Evolutionary conservation across 805 yeast species (phyloP).

Genomic region (Candida wancherniae): DNA sequence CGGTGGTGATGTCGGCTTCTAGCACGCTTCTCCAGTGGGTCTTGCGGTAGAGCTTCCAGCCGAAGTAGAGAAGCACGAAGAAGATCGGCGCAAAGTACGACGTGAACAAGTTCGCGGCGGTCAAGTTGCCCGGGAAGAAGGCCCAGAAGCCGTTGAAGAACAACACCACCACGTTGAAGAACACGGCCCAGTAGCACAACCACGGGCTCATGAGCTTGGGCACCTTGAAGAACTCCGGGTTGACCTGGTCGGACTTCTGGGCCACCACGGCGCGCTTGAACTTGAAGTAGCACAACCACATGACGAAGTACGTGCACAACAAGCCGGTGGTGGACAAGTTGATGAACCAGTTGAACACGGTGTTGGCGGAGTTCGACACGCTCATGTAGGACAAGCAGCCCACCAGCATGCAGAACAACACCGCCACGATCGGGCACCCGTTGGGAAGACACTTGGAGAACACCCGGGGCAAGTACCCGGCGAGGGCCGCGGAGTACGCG

Average conservation of each 20-base stretch:
- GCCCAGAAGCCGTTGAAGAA: constrained; percentile 41
- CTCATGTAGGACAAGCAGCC: constrained; percentile 29
- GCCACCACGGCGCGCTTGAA: constrained; percentile 26
- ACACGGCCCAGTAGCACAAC: constrained; percentile 16
- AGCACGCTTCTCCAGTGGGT: constrained; percentile 41
- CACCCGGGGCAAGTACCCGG: constrained; percentile 76
- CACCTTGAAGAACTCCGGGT: constrained; percentile 14
- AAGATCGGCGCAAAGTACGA: constrained; percentile 38
- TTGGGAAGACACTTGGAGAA: constrained; percentile 56
- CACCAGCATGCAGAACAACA: constrained; percentile 39
- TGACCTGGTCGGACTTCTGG: constrained; percentile 33
- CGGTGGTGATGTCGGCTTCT: constrained; percentile 52
- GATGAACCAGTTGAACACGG: constrained; percentile 68
- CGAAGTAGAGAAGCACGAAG: constrained; percentile 44
- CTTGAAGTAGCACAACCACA: constrained; percentile 51
- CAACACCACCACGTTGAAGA: constrained; percentile 22
- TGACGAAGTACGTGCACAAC: constrained; percentile 59
- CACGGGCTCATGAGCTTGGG: constrained; percentile 12
- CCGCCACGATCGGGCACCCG: constrained; percentile 69
- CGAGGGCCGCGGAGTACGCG: constrained; percentile 62
- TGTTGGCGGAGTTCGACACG: constrained; percentile 51
- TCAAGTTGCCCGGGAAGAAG: constrained; percentile 33
- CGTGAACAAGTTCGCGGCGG: constrained; percentile 33
- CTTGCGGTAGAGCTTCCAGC: constrained; percentile 50
- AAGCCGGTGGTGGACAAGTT: constrained; percentile 59